Evolutionary conservation across 208 protist species (phyloP), one percentile per base, ranked within the genome.

Genomic region (Wallacemonas sp.): DNA sequence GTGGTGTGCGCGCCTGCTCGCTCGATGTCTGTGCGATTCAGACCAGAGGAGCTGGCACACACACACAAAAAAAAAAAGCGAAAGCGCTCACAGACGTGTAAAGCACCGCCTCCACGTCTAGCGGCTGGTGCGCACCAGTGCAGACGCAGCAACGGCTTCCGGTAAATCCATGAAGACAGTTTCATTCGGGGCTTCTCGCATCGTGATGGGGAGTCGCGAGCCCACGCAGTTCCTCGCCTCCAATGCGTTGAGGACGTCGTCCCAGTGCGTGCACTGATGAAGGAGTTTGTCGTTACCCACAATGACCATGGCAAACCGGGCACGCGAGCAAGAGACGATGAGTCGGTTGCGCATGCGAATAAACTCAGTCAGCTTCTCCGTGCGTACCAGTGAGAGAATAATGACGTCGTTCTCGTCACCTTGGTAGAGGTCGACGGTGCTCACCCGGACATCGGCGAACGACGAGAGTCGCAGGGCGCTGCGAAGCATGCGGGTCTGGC

Each of bases 371-470:
- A 95, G 58, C 52, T 80, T 83, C 66, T 97, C 95, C 33, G 90
- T 97, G 2, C 97, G 89, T 37, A 98, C 95, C 26, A 98, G 63
- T 2, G 93, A 98, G 29, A 98, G 64, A 48, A 99, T 83, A 13
- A 99, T 85, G 27, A 98, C 61, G 52, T 98, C 92, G 48, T 93
- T 93, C 78, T 98, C 97, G 55, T 98, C 92, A 19, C 97, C 97
- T 63, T 99, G 97, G 78, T 90, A 98, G 21, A 96, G 87, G 76
- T 98, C 97, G 4, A 99, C 89, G 30, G 97, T 98, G 57, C 79
- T 83, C 38, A 98, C 85, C 1, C 68, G 76, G 29, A 96, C 80
- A 26, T 92, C 87, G 3, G 79, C 66, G 46, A 96, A 64, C 10
- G 79, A 83, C 50, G 74, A 71, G 32, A 93, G 50, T 5, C 87